Evolutionary conservation across 2,329 filamentous ascomycete genomes (phyloP).

Genomic region (Colletotrichum lentis): DNA sequence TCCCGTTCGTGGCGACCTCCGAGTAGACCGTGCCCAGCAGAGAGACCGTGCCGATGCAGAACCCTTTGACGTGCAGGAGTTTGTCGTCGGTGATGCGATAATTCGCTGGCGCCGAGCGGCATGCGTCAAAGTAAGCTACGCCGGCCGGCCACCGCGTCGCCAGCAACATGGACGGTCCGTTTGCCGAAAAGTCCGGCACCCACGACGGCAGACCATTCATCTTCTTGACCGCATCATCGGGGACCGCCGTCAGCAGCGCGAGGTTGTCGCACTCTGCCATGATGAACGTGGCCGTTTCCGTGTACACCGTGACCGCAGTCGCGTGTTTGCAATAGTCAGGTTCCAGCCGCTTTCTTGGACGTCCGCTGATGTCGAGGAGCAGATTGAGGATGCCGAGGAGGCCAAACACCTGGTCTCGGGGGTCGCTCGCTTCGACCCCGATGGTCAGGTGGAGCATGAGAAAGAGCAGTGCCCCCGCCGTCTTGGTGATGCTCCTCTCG

Average conservation of each 20-base stretch:
- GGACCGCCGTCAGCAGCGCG: slow-evolving; percentile 40
- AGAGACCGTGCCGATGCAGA: slow-evolving; percentile 18
- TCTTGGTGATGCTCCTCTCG: background rate
- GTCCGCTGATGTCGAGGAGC: slow-evolving; percentile 21
- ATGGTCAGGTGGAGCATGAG: slow-evolving; percentile 32
- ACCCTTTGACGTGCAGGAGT: slow-evolving; percentile 13
- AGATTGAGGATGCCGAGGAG: slow-evolving; percentile 37
- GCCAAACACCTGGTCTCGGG: slow-evolving; percentile 37
- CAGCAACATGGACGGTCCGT: slow-evolving; percentile 13
- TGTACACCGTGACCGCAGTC: slow-evolving; percentile 21
- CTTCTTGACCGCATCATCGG: slow-evolving; percentile 33
- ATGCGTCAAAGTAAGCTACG: slow-evolving; percentile 21
- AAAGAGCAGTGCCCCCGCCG: slow-evolving; percentile 33
- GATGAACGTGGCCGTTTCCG: slow-evolving; percentile 21
- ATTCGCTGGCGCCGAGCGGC: background rate
- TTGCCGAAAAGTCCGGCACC: slow-evolving; percentile 41
- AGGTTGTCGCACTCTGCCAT: slow-evolving; percentile 35
- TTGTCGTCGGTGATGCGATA: slow-evolving; percentile 6
- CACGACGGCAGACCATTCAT: slow-evolving; percentile 33
- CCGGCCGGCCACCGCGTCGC: slow-evolving; percentile 18
- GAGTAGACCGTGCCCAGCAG: slow-evolving; percentile 24
- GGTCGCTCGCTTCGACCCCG: slow-evolving; percentile 37
- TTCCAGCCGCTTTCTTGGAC: slow-evolving; percentile 9
- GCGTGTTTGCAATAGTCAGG: slow-evolving; percentile 17
- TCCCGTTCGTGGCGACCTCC: slow-evolving; percentile 25